Percentiles rank a stretch among this genome's conserved stretches.
Conservation (phyloP, 2,329 filamentous ascomycete species). For the Neurospora sp. region DNA sequence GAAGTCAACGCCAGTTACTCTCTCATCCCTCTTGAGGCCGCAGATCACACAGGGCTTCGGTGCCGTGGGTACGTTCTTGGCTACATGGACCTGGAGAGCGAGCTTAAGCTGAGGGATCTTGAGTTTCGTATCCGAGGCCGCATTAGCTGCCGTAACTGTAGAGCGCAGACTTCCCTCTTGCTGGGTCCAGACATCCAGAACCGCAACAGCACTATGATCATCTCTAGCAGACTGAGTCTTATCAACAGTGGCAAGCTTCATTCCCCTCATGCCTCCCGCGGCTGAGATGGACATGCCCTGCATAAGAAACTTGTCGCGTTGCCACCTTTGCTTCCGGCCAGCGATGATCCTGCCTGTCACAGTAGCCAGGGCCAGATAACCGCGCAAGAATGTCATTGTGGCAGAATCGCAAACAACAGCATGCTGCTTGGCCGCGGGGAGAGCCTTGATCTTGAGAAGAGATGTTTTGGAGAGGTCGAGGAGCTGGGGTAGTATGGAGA, state of each 20-base stretch:
- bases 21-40: slow-evolving; percentile 78
- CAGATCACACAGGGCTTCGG: slow-evolving; percentile 73
- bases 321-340: slow-evolving; percentile 81
- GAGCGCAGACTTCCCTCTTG: slow-evolving; percentile 66
- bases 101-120: slow-evolving; percentile 62
- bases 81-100: slow-evolving; percentile 55
- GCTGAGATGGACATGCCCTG: slow-evolving; percentile 84
- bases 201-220: slow-evolving; percentile 73
- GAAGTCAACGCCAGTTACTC: slow-evolving; percentile 64
- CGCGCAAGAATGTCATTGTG: slow-evolving; percentile 52
- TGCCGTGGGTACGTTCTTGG: slow-evolving; percentile 65
- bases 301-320: slow-evolving; percentile 72
- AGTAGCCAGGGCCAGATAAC: slow-evolving; percentile 51
- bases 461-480: slow-evolving; percentile 54
- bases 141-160: slow-evolving; percentile 57
- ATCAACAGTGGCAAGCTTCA: slow-evolving; percentile 85
- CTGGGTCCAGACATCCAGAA: slow-evolving; percentile 63
- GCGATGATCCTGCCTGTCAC: slow-evolving; percentile 74
- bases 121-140: slow-evolving; percentile 27
- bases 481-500: slow-evolving; percentile 65
- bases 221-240: slow-evolving; percentile 74
- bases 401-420: slow-evolving; percentile 53
- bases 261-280: slow-evolving; percentile 57
- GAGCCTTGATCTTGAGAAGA: slow-evolving; percentile 55
- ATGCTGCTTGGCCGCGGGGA: slow-evolving; percentile 47